These are phyloP conservation scores for Sextonia rubra DNA, from an alignment of 164 flowering plant species.

Conservation along the genomic window DNA sequence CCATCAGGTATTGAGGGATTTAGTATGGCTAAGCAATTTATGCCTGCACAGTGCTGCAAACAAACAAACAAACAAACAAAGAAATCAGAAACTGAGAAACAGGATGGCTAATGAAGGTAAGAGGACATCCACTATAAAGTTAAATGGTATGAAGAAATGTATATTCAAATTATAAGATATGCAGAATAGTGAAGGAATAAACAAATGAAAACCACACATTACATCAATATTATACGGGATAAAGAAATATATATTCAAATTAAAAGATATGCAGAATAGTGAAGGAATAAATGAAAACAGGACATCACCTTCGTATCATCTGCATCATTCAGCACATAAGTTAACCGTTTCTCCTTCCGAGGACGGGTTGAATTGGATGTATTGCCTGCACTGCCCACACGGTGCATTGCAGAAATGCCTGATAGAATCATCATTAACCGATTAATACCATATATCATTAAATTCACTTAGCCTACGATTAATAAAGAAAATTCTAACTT, in stretches of 20 bases:
- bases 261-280: neutral
- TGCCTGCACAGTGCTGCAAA: slow-evolving; percentile 91
- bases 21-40: slow-evolving; percentile 74
- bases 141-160: neutral
- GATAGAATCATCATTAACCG: neutral
- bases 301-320: slow-evolving; percentile 68
- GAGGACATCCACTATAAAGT: neutral
- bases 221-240: neutral
- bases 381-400: slow-evolving; percentile 91
- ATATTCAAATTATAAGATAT: neutral
- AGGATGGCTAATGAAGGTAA: neutral
- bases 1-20: slow-evolving; percentile 46
- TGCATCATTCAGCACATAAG: slow-evolving; percentile 79
- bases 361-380: slow-evolving; percentile 64
- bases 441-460: neutral
- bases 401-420: slow-evolving; percentile 67
- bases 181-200: neutral
- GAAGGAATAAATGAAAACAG: slow-evolving; percentile 5
- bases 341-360: slow-evolving; percentile 87
- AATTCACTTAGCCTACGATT: neutral
- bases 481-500: no score
- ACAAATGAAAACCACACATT: no score
- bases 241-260: neutral
- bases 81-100: no score
- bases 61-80: neutral